Evolutionary conservation across 2,329 filamentous ascomycete genomes (phyloP).

Genomic region (Elsinoe ampelina): DNA sequence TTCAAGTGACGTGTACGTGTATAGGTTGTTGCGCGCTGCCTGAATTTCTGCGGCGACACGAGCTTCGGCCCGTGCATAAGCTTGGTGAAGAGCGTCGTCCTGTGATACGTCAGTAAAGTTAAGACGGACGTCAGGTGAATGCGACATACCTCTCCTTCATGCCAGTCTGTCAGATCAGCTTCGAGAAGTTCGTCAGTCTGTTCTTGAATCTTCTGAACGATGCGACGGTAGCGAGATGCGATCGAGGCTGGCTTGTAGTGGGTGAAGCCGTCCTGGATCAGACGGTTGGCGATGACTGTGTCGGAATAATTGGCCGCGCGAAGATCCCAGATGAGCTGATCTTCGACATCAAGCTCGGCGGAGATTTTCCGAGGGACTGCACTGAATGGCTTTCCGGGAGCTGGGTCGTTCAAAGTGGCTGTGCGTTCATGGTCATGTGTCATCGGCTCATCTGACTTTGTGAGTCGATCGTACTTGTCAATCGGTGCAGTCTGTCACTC

Average conservation of each 20-base stretch:
- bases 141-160: constrained; percentile 36
- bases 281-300: constrained; percentile 34
- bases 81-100: constrained; percentile 9
- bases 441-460: background rate
- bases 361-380: constrained; percentile 10
- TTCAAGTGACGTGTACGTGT: constrained; percentile 32
- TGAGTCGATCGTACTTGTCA: background rate
- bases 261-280: constrained; percentile 34
- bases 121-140: background rate
- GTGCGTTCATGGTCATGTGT: background rate
- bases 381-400: background rate
- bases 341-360: constrained; percentile 38
- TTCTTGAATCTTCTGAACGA: constrained; percentile 34
- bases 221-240: constrained; percentile 38
- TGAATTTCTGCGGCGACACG: constrained; percentile 34
- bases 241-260: constrained; percentile 40
- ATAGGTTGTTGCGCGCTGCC: constrained; percentile 35
- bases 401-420: background rate
- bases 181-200: constrained; percentile 38
- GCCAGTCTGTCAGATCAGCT: constrained; percentile 42
- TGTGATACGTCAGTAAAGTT: background rate
- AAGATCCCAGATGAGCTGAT: constrained; percentile 37
- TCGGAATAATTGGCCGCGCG: constrained; percentile 36
- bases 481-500: background rate
- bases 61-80: constrained; percentile 32